Evolutionary conservation across 179 eudicot genomes (phyloP).

Genomic region (Sideroxylon spinosum): DNA sequence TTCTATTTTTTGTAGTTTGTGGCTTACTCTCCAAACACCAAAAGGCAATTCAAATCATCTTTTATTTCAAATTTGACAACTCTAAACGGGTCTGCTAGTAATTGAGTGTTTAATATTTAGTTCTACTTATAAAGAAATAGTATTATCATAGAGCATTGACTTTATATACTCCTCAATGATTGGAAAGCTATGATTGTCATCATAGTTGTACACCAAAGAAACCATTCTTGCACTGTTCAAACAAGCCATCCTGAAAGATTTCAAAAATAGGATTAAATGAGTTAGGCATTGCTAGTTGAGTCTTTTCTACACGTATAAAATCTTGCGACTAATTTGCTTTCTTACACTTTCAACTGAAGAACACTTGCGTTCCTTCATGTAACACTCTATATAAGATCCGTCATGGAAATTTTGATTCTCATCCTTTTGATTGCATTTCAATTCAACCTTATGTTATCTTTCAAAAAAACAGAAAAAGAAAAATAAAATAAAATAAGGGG

Average conservation of each 20-base stretch:
- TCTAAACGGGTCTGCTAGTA: too few species aligned
- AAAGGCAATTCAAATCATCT: too few species aligned
- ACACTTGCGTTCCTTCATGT: constrained; percentile 22
- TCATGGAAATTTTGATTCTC: constrained; percentile 28
- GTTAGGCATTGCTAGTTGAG: constrained; percentile 28
- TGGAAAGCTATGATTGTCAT: constrained; percentile 28
- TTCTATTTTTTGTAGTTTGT: too few species aligned
- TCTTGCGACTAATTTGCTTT: constrained; percentile 19
- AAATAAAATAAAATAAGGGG: too few species aligned
- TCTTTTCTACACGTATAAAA: constrained; percentile 34
- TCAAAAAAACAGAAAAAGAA: too few species aligned
- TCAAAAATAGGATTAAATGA: constrained; percentile 17
- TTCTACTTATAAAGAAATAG: background rate
- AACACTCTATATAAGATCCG: constrained; percentile 29
- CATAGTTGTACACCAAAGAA: constrained; percentile 31
- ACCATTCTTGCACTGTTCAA: constrained; percentile 39
- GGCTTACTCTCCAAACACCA: too few species aligned
- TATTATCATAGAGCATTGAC: constrained; percentile 16
- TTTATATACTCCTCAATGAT: constrained; percentile 24
- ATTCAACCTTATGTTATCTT: background rate
- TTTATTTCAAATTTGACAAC: too few species aligned
- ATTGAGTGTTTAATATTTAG: too few species aligned
- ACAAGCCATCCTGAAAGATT: constrained; percentile 21
- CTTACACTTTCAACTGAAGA: constrained; percentile 11
- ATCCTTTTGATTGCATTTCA: constrained; percentile 12